Evolutionary conservation across 371 early-diverging fungal species (phyloP).

Genomic region (Mucor irregularis): DNA sequence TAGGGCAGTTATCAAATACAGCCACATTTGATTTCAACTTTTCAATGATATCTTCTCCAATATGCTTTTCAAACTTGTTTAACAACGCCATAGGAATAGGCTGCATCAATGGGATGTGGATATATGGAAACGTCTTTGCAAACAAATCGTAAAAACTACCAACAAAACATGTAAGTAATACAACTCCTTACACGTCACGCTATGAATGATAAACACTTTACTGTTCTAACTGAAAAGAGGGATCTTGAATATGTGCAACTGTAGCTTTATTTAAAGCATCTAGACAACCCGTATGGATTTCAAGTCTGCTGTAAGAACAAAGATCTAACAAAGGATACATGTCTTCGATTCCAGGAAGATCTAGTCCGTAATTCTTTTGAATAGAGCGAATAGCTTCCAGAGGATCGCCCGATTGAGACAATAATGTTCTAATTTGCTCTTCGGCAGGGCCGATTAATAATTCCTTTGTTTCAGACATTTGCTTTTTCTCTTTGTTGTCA

Average conservation of each 20-base stretch:
- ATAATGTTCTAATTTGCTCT: constrained; percentile 30
- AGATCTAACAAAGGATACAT: constrained; percentile 65
- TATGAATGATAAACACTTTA: constrained; percentile 14
- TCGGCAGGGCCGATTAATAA: constrained; percentile 35
- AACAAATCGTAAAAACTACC: constrained; percentile 53
- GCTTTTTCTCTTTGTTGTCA: too few species aligned
- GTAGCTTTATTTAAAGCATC: constrained; percentile 51
- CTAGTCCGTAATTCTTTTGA: constrained; percentile 40
- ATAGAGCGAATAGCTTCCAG: constrained; percentile 39
- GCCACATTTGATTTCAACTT: constrained; percentile 44
- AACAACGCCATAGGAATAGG: constrained; percentile 66
- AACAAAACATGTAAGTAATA: neutral
- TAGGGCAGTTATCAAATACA: constrained; percentile 52
- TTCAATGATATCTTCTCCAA: constrained; percentile 52
- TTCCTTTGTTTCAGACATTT: constrained; percentile 11
- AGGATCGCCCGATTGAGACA: constrained; percentile 42
- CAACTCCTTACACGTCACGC: neutral
- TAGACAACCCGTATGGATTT: constrained; percentile 59
- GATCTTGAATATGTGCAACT: constrained; percentile 33
- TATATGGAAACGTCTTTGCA: constrained; percentile 53
- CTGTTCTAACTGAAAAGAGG: constrained; percentile 51
- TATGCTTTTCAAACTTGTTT: constrained; percentile 51
- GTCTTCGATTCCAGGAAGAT: constrained; percentile 55
- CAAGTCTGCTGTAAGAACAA: constrained; percentile 53
- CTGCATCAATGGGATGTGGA: constrained; percentile 57